phyloP scores from a whole-genome alignment of 345 rosid species.

The Acer campestre region DNA sequence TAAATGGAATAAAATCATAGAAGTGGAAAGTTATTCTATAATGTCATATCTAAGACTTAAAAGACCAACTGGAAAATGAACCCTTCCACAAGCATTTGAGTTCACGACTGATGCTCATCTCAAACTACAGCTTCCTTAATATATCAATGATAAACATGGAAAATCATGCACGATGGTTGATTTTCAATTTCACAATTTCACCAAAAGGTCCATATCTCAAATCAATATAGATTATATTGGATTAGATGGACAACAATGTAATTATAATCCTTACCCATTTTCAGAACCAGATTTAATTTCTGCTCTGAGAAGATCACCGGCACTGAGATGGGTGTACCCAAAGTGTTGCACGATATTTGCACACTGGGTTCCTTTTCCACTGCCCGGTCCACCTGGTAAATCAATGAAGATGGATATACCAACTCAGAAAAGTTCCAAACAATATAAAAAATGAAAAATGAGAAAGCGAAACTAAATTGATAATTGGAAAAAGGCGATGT shows the following conservation, averaged over 20 bases:
- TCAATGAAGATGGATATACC: conserved; percentile 1
- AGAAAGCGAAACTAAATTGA: conserved; percentile 4
- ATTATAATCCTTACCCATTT: conserved; percentile 52
- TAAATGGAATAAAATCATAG: background rate
- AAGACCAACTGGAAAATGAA: background rate
- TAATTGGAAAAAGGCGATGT: background rate
- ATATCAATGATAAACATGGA: background rate
- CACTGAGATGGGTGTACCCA: conserved; percentile 78
- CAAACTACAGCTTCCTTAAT: background rate
- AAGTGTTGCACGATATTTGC: conserved; percentile 62
- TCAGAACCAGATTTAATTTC: conserved; percentile 77
- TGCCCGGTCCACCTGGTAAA: conserved; percentile 87
- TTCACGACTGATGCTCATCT: background rate
- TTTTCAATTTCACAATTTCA: conserved; percentile 1
- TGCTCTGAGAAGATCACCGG: conserved; percentile 82
- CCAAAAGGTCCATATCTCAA: background rate
- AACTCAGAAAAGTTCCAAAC: background rate
- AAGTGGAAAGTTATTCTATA: conserved; percentile 3
- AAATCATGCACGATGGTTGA: background rate
- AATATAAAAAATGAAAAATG: background rate
- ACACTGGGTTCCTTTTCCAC: conserved; percentile 90
- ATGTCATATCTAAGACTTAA: background rate
- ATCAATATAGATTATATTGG: too few relatives aligned
- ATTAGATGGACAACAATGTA: background rate
- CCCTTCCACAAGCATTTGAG: background rate